These are phyloP conservation scores for Fusarium sp. DNA, from an alignment of 2,329 filamentous ascomycete genomes.

Conservation along the genomic window DNA sequence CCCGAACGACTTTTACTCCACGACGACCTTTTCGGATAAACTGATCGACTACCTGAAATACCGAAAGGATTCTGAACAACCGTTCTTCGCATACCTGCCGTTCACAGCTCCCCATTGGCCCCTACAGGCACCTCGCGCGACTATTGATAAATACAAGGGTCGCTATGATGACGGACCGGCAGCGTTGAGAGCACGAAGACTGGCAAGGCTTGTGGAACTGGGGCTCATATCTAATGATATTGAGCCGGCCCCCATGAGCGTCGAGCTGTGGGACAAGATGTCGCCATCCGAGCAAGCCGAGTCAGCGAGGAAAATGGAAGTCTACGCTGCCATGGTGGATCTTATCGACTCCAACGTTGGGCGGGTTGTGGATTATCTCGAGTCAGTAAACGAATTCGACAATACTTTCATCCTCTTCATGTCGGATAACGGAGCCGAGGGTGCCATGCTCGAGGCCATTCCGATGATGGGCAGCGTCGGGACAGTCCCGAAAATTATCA, in stretches of 20 bases:
- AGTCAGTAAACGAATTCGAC: background rate
- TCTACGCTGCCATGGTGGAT: constrained; percentile 71
- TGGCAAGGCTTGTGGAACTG: background rate
- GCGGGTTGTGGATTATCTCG: background rate
- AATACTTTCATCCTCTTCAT: constrained; percentile 56
- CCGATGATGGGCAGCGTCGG: constrained; percentile 58
- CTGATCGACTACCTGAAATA: constrained; percentile 65
- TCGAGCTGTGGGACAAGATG: constrained; percentile 55
- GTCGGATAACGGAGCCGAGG: constrained; percentile 58
- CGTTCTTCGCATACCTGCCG: background rate
- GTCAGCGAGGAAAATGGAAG: constrained; percentile 54
- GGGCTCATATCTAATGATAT: background rate
- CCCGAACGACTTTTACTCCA: constrained; percentile 68
- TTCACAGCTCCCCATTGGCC: constrained; percentile 5
- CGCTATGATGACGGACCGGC: constrained; percentile 6
- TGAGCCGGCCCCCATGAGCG: constrained; percentile 55
- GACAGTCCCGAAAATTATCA: constrained; percentile 37
- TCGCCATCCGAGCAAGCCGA: constrained; percentile 14
- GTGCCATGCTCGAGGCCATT: constrained; percentile 70
- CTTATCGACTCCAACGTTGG: constrained; percentile 56
- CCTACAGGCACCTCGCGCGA: background rate
- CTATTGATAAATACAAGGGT: background rate
- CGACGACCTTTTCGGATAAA: constrained; percentile 66
- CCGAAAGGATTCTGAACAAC: constrained; percentile 43
- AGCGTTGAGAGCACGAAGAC: background rate